Percentiles rank a stretch among this genome's conserved stretches.
phyloP scores from a whole-genome alignment of 768 basidiomycete species.

The Xerocomellus intermedius region DNA sequence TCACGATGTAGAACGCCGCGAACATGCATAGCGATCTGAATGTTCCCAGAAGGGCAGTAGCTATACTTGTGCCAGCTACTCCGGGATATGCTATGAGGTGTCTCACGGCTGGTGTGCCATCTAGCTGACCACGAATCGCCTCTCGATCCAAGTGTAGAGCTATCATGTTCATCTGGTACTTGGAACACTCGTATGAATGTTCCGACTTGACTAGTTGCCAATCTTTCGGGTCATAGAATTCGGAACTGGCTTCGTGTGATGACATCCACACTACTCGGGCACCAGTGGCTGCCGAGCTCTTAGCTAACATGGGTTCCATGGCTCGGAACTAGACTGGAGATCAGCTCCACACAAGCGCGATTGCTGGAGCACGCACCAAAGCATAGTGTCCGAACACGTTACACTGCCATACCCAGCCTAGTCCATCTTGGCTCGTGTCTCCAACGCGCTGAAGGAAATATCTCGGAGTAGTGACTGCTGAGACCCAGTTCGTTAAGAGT shows the following conservation, averaged over 20 bases:
- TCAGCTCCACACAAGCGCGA: neutral
- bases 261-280: conserved; percentile 79
- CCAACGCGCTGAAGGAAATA: conserved; percentile 61
- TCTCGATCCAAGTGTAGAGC: conserved; percentile 51
- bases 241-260: conserved; percentile 59
- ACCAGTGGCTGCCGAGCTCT: conserved; percentile 40
- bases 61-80: conserved; percentile 64
- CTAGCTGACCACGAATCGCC: conserved; percentile 30
- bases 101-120: conserved; percentile 24
- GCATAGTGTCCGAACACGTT: conserved; percentile 82
- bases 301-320: conserved; percentile 51
- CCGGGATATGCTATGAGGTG: conserved; percentile 73
- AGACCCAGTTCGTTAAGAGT: conserved; percentile 43
- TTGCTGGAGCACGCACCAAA: conserved; percentile 49
- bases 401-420: conserved; percentile 83
- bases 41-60: conserved; percentile 43
- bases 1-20: conserved; percentile 60
- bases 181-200: conserved; percentile 67
- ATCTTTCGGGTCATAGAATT: conserved; percentile 59
- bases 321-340: conserved; percentile 54
- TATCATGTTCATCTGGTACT: conserved; percentile 77
- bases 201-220: conserved; percentile 65
- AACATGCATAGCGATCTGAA: conserved; percentile 50
- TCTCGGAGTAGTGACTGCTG: conserved; percentile 49
- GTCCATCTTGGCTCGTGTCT: conserved; percentile 60